Percentiles rank a stretch among this genome's conserved stretches.
Evolutionary conservation across 2,329 filamentous ascomycete genomes (phyloP).

Genomic region (Sarocladium kiliense): DNA sequence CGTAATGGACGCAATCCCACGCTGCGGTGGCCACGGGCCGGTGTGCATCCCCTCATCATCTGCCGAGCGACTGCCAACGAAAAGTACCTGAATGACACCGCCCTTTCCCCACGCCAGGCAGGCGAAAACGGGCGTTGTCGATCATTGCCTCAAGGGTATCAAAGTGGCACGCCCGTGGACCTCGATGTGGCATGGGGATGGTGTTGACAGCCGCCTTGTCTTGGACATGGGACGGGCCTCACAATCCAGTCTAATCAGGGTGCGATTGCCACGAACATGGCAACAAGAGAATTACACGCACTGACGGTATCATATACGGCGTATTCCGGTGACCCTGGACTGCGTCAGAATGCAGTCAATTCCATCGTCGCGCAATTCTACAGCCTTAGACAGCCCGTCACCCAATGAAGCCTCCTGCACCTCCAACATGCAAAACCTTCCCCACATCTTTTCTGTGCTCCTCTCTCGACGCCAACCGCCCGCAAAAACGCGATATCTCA

Average conservation of each 20-base stretch:
- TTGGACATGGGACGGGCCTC: not conserved
- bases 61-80: not conserved
- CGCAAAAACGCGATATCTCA: not conserved
- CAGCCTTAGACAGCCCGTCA: not conserved
- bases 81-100: not conserved
- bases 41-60: not conserved
- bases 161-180: not conserved
- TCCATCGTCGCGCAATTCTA: conserved; percentile 7
- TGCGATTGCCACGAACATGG: not conserved
- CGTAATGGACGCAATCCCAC: not conserved
- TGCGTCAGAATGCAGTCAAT: not conserved
- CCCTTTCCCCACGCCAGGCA: not conserved
- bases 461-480: not conserved
- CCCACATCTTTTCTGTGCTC: not conserved
- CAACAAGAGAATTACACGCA: not conserved
- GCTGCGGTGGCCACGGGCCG: not conserved
- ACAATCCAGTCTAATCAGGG: not conserved
- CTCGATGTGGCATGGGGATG: not conserved
- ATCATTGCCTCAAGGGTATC: not conserved
- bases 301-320: no score
- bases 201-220: not conserved
- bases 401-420: not conserved
- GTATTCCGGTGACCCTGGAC: no score
- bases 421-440: not conserved
- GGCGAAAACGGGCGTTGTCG: conserved; percentile 4